Conservation (phyloP, 2,329 filamentous ascomycete species). For the Fusarium vanettenii region DNA sequence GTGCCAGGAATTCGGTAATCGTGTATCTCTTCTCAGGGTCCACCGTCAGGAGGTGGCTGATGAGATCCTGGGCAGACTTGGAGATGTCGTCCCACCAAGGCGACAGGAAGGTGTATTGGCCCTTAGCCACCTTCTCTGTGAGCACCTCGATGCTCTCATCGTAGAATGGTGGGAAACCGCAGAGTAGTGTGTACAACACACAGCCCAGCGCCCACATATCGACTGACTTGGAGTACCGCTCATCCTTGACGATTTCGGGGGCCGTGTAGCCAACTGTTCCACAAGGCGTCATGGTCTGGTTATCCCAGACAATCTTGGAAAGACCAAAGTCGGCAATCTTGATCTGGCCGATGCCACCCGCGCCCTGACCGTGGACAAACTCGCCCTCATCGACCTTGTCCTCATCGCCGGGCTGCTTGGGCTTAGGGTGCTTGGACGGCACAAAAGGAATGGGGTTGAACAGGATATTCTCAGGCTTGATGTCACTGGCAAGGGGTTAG, state of each 20-base stretch:
- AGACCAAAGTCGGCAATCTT: constrained; percentile 99
- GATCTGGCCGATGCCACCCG: constrained; percentile 92
- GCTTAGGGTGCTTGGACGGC: constrained; percentile 83
- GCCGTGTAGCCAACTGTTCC: constrained; percentile 98
- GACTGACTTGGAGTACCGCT: constrained; percentile 97
- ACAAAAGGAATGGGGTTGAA: constrained; percentile 89
- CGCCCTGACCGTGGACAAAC: constrained; percentile 82
- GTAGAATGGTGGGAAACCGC: constrained; percentile 98
- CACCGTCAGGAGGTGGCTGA: constrained; percentile 92
- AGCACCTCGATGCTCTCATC: constrained; percentile 97
- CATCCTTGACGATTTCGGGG: constrained; percentile 98
- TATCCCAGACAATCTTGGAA: constrained; percentile 98
- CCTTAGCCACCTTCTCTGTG: constrained; percentile 96
- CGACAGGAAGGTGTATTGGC: constrained; percentile 96
- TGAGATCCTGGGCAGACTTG: constrained; percentile 91
- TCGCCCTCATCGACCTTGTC: constrained; percentile 98
- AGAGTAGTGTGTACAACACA: constrained; percentile 95
- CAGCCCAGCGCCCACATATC: constrained; percentile 99
- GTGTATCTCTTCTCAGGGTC: constrained; percentile 96
- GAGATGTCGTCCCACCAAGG: constrained; percentile 99
- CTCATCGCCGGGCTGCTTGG: constrained; percentile 88
- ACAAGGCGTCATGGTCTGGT: constrained; percentile 98
- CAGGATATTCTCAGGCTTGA: constrained; percentile 97
- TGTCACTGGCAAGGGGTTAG: constrained; percentile 73
- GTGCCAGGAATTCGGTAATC: constrained; percentile 91